These are phyloP conservation scores for Xerocomellus intermedius DNA, from an alignment of 768 basidiomycete genomes.

Conservation along the genomic window DNA sequence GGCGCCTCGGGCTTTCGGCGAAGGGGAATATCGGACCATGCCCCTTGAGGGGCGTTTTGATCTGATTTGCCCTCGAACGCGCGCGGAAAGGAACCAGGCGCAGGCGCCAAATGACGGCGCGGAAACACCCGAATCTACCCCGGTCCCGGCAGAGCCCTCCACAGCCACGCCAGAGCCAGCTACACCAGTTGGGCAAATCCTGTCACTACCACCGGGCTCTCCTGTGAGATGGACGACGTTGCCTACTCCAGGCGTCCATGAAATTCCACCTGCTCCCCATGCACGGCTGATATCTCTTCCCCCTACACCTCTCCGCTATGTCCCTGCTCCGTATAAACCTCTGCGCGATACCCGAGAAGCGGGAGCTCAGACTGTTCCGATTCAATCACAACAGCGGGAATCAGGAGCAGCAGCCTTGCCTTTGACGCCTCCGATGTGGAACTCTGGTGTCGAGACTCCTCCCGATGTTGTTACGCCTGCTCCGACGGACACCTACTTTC, in stretches of 20 bases:
- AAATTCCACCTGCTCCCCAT: constrained; percentile 63
- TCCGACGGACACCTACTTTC: constrained; percentile 74
- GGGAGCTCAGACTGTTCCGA: constrained; percentile 23
- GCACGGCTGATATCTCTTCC: constrained; percentile 51
- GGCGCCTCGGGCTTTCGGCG: constrained; percentile 31
- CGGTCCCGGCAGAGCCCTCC: constrained; percentile 2
- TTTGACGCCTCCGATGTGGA: constrained; percentile 73
- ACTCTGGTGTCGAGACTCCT: constrained; percentile 77
- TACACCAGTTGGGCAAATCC: constrained; percentile 39
- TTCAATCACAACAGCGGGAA: constrained; percentile 11
- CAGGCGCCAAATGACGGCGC: background rate
- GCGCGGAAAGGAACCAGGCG: constrained; percentile 18
- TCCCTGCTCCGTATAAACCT: constrained; percentile 17
- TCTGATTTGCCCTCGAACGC: constrained; percentile 57
- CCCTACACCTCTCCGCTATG: constrained; percentile 28
- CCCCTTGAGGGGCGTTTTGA: constrained; percentile 89
- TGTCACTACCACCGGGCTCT: constrained; percentile 32
- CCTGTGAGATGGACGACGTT: constrained; percentile 47
- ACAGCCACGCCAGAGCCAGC: constrained; percentile 22
- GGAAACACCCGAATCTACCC: constrained; percentile 20
- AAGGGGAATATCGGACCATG: constrained; percentile 76
- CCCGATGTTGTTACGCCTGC: constrained; percentile 57
- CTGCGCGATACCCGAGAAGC: constrained; percentile 14
- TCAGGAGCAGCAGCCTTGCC: constrained; percentile 46
- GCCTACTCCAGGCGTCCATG: constrained; percentile 60